A percentile compares a stretch with the other conserved stretches of the same genome.
phyloP scores from a whole-genome alignment of 2,329 filamentous ascomycete genomes.

The Chrysoporthe puriensis region DNA sequence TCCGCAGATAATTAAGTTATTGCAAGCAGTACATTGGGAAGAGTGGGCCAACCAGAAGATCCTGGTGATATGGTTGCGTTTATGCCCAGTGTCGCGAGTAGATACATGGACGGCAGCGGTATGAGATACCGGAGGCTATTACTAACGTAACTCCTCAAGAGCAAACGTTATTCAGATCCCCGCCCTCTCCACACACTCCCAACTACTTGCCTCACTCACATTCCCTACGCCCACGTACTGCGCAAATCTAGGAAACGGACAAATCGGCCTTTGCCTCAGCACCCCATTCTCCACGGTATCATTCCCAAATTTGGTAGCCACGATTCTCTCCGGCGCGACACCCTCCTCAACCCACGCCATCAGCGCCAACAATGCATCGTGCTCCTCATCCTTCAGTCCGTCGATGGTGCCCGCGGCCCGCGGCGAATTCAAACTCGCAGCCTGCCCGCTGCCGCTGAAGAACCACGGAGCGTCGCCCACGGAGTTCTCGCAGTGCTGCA shows the following conservation, averaged over 20 bases:
- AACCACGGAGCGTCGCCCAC: slow-evolving; percentile 17
- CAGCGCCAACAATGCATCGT: slow-evolving; percentile 48
- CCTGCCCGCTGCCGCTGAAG: slow-evolving; percentile 15
- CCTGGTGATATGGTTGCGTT: no score
- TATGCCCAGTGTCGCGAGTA: no score
- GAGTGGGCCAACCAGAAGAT: no score
- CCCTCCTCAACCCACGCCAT: slow-evolving; percentile 50
- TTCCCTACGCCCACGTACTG: slow-evolving; percentile 6
- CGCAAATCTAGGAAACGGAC: slow-evolving; percentile 8
- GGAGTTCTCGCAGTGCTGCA: slow-evolving; percentile 48
- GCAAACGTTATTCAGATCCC: neutral
- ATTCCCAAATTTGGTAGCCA: slow-evolving; percentile 14
- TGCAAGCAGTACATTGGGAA: no score
- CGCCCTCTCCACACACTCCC: slow-evolving; percentile 5
- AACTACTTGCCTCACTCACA: slow-evolving; percentile 8
- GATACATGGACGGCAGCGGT: no score
- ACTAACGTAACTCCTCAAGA: no score
- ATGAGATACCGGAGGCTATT: no score
- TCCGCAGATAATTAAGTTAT: no score
- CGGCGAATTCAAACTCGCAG: slow-evolving; percentile 36
- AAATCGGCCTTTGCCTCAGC: slow-evolving; percentile 12
- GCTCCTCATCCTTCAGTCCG: slow-evolving; percentile 32
- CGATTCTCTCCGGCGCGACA: slow-evolving; percentile 42
- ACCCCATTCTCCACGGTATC: slow-evolving; percentile 7
- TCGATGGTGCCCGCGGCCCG: slow-evolving; percentile 33